Evolutionary conservation across 169 alveolate species (phyloP).

Genomic region (Cryptosporidium viatorum): DNA sequence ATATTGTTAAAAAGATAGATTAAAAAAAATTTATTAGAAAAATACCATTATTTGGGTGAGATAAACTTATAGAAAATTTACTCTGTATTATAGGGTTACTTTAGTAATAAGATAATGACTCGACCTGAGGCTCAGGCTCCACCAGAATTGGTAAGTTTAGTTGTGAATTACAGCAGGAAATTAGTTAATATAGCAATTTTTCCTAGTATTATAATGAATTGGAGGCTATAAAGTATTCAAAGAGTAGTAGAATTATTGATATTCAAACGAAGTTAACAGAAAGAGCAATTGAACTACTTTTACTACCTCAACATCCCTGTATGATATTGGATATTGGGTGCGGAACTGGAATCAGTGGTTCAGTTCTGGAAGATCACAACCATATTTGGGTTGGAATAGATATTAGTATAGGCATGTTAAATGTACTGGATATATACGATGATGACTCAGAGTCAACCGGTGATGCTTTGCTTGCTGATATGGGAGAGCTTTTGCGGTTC

Average conservation of each 20-base stretch:
- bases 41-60: background rate
- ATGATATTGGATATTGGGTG: slow-evolving; percentile 96
- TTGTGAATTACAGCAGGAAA: background rate
- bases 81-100: background rate
- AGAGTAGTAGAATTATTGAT: slow-evolving; percentile 90
- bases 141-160: slow-evolving; percentile 67
- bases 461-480: slow-evolving; percentile 92
- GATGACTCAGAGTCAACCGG: slow-evolving; percentile 85
- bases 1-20: background rate
- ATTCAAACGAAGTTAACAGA: slow-evolving; percentile 94
- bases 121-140: slow-evolving; percentile 73
- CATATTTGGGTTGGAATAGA: slow-evolving; percentile 96
- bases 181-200: background rate
- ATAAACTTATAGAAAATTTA: background rate
- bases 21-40: background rate
- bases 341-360: slow-evolving; percentile 96
- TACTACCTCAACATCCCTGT: slow-evolving; percentile 87
- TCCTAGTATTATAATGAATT: slow-evolving; percentile 87
- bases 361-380: slow-evolving; percentile 89
- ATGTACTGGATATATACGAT: slow-evolving; percentile 82
- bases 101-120: slow-evolving; percentile 13
- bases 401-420: slow-evolving; percentile 93
- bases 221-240: slow-evolving; percentile 91
- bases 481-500: slow-evolving; percentile 92
- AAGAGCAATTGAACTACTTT: slow-evolving; percentile 90